Evolutionary conservation across 164 flowering plant species (phyloP).

Genomic region (Nelumbo lutea): DNA sequence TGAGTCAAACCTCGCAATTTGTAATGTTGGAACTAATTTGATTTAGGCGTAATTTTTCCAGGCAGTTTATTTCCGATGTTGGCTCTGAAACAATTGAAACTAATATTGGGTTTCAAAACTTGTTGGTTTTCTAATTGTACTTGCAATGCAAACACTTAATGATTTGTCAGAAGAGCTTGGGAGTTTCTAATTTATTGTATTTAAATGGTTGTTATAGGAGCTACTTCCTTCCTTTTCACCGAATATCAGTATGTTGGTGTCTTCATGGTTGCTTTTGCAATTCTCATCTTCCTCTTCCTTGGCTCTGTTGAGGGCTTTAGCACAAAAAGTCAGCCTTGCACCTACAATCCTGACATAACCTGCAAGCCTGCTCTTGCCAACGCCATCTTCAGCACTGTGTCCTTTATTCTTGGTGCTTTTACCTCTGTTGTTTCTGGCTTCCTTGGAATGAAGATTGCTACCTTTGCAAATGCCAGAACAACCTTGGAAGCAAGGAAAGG

Average conservation of each 20-base stretch:
- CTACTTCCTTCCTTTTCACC: neutral
- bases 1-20: too few species aligned
- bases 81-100: neutral
- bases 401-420: slow-evolving; percentile 20
- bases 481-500: slow-evolving; percentile 22
- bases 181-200: neutral
- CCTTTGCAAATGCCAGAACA: slow-evolving; percentile 21
- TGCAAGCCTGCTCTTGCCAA: slow-evolving; percentile 24
- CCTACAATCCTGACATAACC: slow-evolving; percentile 2
- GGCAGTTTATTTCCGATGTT: too few species aligned
- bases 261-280: slow-evolving; percentile 22
- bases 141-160: neutral
- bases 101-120: neutral
- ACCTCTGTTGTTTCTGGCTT: slow-evolving; percentile 20
- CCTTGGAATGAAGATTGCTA: slow-evolving; percentile 23
- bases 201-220: slow-evolving; percentile 9
- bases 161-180: neutral
- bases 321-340: slow-evolving; percentile 10
- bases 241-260: slow-evolving; percentile 20
- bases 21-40: too few species aligned
- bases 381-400: slow-evolving; percentile 17
- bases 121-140: neutral
- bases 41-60: too few species aligned
- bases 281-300: slow-evolving; percentile 18
- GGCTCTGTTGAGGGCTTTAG: slow-evolving; percentile 1